Evolutionary conservation across 2,329 filamentous ascomycete species (phyloP).

Genomic region (Lachnellula hyalina): DNA sequence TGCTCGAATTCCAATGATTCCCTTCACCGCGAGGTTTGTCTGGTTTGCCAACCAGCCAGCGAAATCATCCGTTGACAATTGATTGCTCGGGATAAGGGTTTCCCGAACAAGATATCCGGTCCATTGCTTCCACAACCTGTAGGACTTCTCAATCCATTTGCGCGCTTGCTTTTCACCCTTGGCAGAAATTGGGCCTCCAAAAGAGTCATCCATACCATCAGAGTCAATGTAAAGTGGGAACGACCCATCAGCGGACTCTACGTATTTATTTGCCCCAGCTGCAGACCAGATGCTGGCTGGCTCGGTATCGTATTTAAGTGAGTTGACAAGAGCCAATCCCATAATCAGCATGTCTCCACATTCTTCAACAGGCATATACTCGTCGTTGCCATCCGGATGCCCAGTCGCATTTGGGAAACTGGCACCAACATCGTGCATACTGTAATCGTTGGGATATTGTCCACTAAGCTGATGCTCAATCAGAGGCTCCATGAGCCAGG

Average conservation of each 20-base stretch:
- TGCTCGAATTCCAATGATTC: constrained; percentile 72
- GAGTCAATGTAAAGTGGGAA: constrained; percentile 39
- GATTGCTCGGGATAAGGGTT: constrained; percentile 58
- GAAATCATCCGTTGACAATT: constrained; percentile 67
- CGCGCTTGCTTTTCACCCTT: constrained; percentile 52
- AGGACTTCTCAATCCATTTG: constrained; percentile 58
- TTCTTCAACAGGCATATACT: constrained; percentile 64
- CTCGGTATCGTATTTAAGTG: constrained; percentile 57
- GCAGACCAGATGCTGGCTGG: constrained; percentile 55
- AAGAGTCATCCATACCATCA: constrained; percentile 54
- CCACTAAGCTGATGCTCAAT: constrained; percentile 78
- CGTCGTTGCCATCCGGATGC: constrained; percentile 57
- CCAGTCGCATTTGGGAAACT: constrained; percentile 75
- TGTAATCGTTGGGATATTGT: constrained; percentile 78
- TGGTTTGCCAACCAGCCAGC: constrained; percentile 64
- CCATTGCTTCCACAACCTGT: constrained; percentile 64
- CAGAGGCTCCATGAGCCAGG: constrained; percentile 72
- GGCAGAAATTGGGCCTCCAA: constrained; percentile 45
- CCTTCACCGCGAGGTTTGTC: constrained; percentile 70
- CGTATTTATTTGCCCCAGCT: constrained; percentile 27
- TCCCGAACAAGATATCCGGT: constrained; percentile 62
- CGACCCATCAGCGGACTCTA: constrained; percentile 20
- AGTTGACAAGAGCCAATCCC: constrained; percentile 71
- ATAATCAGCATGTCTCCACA: constrained; percentile 66
- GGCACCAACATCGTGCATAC: constrained; percentile 69